phyloP scores from a whole-genome alignment of 768 basidiomycete genomes.

The Cystofilobasidium ferigula region DNA sequence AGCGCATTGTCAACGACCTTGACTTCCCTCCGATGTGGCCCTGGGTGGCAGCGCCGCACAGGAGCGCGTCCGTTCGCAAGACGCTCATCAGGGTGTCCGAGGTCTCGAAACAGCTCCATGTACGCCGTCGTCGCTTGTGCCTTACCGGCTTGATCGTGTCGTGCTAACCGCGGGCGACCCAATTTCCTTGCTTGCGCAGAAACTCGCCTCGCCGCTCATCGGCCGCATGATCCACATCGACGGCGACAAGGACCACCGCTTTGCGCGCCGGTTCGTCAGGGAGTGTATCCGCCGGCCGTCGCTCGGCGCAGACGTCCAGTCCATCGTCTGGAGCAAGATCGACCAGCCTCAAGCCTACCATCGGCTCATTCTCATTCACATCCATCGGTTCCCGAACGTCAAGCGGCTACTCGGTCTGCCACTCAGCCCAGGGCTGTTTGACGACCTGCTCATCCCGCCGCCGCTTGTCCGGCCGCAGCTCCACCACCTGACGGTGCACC shows the following conservation, averaged over 20 bases:
- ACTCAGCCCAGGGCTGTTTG: neutral
- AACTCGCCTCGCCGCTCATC: neutral
- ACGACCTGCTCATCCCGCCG: neutral
- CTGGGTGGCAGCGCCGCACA: neutral
- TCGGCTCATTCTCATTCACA: neutral
- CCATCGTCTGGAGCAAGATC: neutral
- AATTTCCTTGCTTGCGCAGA: neutral
- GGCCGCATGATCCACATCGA: neutral
- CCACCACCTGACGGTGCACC: neutral
- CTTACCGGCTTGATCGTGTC: no score
- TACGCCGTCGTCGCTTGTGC: neutral
- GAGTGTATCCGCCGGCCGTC: neutral
- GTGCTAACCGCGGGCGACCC: no score
- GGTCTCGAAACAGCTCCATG: neutral
- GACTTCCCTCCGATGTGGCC: neutral
- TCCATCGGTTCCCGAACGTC: neutral
- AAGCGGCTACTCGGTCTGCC: neutral
- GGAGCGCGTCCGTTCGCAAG: neutral
- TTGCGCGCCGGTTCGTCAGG: neutral
- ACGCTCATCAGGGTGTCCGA: neutral
- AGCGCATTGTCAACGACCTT: neutral
- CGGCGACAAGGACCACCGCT: neutral
- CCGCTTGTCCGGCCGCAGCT: neutral
- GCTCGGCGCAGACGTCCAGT: neutral
- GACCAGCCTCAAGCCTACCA: neutral